phyloP scores from a whole-genome alignment of 495 filamentous ascomycete species.

The Achaetomiella virescens region DNA sequence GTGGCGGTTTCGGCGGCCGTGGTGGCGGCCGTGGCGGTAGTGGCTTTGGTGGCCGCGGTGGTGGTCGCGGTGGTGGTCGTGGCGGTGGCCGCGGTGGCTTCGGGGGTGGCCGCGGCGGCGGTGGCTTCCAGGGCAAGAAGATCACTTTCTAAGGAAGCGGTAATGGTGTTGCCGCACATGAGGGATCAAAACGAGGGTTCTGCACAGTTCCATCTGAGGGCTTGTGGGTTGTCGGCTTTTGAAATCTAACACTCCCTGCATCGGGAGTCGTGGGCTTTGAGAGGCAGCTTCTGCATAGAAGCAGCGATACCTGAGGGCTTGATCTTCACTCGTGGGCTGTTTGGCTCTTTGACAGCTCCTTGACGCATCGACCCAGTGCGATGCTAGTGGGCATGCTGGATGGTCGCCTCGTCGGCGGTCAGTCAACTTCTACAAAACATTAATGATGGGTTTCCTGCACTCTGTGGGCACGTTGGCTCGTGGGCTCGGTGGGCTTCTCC shows the following conservation, averaged over 20 bases:
- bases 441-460: slow-evolving; percentile 26
- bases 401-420: slow-evolving; percentile 7
- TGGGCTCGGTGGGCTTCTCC: slow-evolving; percentile 25
- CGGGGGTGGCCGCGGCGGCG: slow-evolving; percentile 42
- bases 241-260: slow-evolving; percentile 31
- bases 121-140: slow-evolving; percentile 82
- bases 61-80: slow-evolving; percentile 38
- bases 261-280: slow-evolving; percentile 45
- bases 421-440: background rate
- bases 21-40: slow-evolving; percentile 51
- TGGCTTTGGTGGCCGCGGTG: slow-evolving; percentile 45
- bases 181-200: slow-evolving; percentile 36
- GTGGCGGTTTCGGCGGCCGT: slow-evolving; percentile 46
- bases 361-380: slow-evolving; percentile 18
- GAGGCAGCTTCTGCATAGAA: slow-evolving; percentile 37
- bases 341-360: slow-evolving; percentile 40
- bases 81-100: slow-evolving; percentile 34
- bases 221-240: slow-evolving; percentile 49
- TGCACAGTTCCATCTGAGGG: slow-evolving; percentile 34
- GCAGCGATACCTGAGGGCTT: slow-evolving; percentile 43
- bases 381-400: slow-evolving; percentile 18
- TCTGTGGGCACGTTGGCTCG: slow-evolving; percentile 43
- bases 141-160: slow-evolving; percentile 63
- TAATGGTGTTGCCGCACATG: slow-evolving; percentile 30
- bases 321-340: slow-evolving; percentile 43